Conservation (phyloP, 495 filamentous ascomycete species). For the Cetradonia linearis region DNA sequence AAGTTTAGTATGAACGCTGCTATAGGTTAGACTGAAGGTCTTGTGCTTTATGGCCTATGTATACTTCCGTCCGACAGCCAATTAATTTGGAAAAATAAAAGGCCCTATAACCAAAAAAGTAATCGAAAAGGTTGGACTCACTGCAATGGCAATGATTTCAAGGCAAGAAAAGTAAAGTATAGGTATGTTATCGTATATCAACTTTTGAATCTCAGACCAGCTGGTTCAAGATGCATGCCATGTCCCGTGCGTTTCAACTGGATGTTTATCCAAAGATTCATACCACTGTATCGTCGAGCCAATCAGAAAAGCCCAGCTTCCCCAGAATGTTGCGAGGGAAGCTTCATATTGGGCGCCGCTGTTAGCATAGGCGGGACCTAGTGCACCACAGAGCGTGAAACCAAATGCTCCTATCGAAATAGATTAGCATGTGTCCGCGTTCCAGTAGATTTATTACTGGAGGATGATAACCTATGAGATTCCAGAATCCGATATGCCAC, state of each 20-base stretch:
- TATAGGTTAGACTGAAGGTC: too few relatives aligned
- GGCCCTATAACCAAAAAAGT: too few relatives aligned
- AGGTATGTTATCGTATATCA: neutral
- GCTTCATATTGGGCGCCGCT: constrained; percentile 48
- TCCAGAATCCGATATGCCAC: constrained; percentile 51
- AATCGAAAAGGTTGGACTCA: too few relatives aligned
- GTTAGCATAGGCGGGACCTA: constrained; percentile 42
- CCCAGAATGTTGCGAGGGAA: constrained; percentile 54
- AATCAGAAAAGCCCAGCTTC: constrained; percentile 59
- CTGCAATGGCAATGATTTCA: too few relatives aligned
- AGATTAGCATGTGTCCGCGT: neutral
- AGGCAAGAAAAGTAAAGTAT: too few relatives aligned
- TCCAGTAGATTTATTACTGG: neutral
- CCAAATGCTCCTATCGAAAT: constrained; percentile 43
- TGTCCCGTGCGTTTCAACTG: neutral
- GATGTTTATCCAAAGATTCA: constrained; percentile 16
- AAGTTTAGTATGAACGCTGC: too few relatives aligned
- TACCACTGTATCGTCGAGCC: constrained; percentile 57
- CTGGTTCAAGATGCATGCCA: neutral
- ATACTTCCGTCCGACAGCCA: too few relatives aligned
- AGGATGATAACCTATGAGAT: constrained; percentile 30
- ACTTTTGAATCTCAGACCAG: neutral
- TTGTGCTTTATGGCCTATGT: too few relatives aligned
- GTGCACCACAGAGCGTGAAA: constrained; percentile 57
- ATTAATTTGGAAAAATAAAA: too few relatives aligned